Evolutionary conservation across 306 rosid genomes (phyloP), one percentile per base, ranked within the genome.

Genomic region (Psophocarpus tetragonolobus): DNA sequence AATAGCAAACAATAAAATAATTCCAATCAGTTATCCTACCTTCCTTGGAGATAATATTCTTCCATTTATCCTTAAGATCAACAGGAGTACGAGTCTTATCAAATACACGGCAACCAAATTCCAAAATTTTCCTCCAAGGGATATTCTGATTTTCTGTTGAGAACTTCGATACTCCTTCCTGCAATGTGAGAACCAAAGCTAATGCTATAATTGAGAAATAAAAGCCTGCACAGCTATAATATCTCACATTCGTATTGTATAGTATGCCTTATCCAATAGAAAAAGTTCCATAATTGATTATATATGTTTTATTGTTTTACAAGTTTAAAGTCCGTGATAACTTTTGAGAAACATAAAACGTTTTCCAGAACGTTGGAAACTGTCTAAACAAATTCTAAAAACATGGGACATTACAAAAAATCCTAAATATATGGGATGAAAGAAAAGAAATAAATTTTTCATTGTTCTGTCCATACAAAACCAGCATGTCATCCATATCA

Each of bases 51-150:
- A 7, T 29, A 11, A 82, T 71, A 27, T 56, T 83, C 82, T 78
- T 90, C 97, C 97, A 94, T 74, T 94, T 94, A 82, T 94, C 97
- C 86, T 87, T 92, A n/a, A 86, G 90, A 79, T 86, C 90, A 69
- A 15, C 20, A 14, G 85, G 86, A 61, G 84, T 70, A 24, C 85
- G 87, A 57, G 82, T 81, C 14, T 45, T 20, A 20, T 86, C 82
- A 81, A 86, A 86, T 57, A 81, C 71, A 42, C 42, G 47, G 17
- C 39, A 9, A 51, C 87, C 89, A 61, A 38, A 77, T 67, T 83
- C 87, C 53, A 86, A 76, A 51, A 86, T 83, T 86, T 72, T 76
- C 56, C 47, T 80, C 89, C 89, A 83, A 71, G 89, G 85, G 23
- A 73, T 80, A 50, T 76, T 72, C 32, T 48, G 68, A 76, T 83